Evolutionary conservation across 495 filamentous ascomycete species (phyloP).

Genomic region (Neurospora sp.): DNA sequence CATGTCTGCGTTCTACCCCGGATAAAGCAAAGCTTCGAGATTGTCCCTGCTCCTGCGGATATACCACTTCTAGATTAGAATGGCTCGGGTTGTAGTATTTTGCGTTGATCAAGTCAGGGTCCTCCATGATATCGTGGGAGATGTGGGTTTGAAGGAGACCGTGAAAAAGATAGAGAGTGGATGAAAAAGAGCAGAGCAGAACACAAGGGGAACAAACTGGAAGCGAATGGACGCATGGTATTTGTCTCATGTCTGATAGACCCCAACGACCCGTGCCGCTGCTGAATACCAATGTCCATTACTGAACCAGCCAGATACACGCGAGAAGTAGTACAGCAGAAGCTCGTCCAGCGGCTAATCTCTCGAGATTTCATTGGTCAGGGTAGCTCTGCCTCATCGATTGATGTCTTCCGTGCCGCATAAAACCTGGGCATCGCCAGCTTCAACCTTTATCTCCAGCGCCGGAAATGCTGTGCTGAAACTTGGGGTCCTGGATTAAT

Average conservation of each 20-base stretch:
- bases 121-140: neutral
- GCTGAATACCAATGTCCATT: neutral
- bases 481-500: neutral
- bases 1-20: neutral
- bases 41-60: neutral
- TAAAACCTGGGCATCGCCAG: neutral
- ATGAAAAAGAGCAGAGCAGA: neutral
- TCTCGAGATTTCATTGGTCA: neutral
- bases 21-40: neutral
- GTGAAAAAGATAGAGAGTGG: neutral
- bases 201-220: neutral
- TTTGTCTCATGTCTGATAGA: neutral
- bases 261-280: neutral
- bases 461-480: neutral
- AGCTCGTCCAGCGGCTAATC: no score
- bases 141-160: neutral
- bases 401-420: neutral
- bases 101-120: neutral
- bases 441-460: neutral
- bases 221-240: neutral
- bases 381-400: neutral
- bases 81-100: neutral
- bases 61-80: neutral
- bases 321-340: neutral
- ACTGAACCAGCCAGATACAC: neutral